Percentiles rank a stretch among this genome's conserved stretches.
These are phyloP conservation scores for Aspergillus carlsbadensis DNA, from an alignment of 495 filamentous ascomycete species.

Conservation along the genomic window DNA sequence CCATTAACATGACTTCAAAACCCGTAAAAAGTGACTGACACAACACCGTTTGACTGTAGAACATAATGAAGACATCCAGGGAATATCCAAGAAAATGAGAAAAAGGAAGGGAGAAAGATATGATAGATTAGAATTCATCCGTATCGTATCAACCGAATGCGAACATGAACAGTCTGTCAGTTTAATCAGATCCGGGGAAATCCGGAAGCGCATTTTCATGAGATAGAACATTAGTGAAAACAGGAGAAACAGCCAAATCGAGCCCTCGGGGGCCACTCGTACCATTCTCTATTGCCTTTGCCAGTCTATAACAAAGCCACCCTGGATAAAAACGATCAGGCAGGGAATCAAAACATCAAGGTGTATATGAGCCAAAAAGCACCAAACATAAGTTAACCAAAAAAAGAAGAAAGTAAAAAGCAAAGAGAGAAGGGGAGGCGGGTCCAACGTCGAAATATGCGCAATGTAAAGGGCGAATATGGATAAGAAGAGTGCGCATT, in stretches of 20 bases:
- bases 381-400: background rate
- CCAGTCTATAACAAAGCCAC: slow-evolving; percentile 27
- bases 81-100: too few relatives aligned
- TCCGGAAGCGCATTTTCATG: too few relatives aligned
- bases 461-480: background rate
- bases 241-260: slow-evolving; percentile 4
- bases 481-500: background rate
- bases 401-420: background rate
- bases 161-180: background rate
- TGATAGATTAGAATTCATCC: too few relatives aligned
- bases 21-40: background rate
- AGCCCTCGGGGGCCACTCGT: slow-evolving; percentile 3
- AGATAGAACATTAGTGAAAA: background rate
- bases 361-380: slow-evolving; percentile 11
- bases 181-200: background rate
- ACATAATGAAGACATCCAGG: too few relatives aligned
- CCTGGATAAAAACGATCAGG: slow-evolving; percentile 8
- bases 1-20: too few relatives aligned
- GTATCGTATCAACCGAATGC: background rate
- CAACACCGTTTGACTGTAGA: background rate
- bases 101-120: too few relatives aligned
- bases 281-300: slow-evolving; percentile 21
- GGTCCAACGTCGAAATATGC: background rate
- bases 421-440: background rate
- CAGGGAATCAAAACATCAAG: slow-evolving; percentile 6